Percentiles rank a stretch among this genome's conserved stretches.
These are phyloP conservation scores for Ustilago hordei DNA, from an alignment of 1,284 basidiomycete species.

Conservation along the genomic window DNA sequence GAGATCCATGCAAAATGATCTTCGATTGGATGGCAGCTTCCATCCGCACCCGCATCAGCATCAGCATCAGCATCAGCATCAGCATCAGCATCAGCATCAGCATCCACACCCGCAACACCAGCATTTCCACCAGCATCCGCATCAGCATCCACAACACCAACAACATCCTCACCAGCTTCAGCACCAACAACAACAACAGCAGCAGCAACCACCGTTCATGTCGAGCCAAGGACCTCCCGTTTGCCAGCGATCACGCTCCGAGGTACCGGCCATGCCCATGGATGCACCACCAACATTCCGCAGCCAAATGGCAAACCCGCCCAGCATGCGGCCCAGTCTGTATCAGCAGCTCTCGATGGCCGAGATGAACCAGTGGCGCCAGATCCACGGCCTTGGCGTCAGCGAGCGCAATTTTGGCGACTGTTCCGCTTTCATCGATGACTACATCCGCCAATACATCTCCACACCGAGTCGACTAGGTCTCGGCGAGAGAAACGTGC, in stretches of 20 bases:
- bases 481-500: conserved; percentile 90
- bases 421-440: conserved; percentile 57
- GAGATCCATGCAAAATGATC: conserved; percentile 19
- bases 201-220: conserved; percentile 14
- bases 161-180: conserved; percentile 6
- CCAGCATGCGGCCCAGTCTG: conserved; percentile 51
- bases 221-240: conserved; percentile 23
- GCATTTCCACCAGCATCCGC: conserved; percentile 22
- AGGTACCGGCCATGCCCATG: conserved; percentile 23
- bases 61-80: conserved; percentile 13
- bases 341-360: conserved; percentile 58
- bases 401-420: conserved; percentile 48
- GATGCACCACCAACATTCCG: conserved; percentile 30
- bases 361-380: conserved; percentile 46
- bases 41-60: conserved; percentile 29
- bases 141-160: conserved; percentile 1
- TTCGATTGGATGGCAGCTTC: conserved; percentile 25
- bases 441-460: conserved; percentile 74
- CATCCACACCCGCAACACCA: background rate
- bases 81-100: conserved; percentile 20
- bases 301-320: conserved; percentile 40
- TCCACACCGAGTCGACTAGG: conserved; percentile 85
- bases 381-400: conserved; percentile 36
- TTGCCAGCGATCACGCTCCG: conserved; percentile 32
- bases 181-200: conserved; percentile 21